These are phyloP conservation scores for Cyberlindnera euphorbiae DNA, from an alignment of 805 yeast genomes.

Conservation along the genomic window DNA sequence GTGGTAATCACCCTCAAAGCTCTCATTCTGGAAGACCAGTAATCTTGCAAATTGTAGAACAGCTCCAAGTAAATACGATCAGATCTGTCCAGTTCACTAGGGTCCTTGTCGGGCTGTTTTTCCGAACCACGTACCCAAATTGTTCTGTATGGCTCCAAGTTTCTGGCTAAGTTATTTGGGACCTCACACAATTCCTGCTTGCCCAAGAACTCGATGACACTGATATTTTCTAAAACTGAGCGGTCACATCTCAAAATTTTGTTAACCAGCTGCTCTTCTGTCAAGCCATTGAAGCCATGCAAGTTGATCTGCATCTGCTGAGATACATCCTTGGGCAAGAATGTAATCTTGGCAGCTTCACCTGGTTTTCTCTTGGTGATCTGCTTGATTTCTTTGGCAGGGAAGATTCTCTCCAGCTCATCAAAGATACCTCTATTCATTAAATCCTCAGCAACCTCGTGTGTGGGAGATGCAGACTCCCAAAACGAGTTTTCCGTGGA, in stretches of 20 bases:
- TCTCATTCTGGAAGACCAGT: slow-evolving; percentile 70
- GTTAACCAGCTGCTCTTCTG: slow-evolving; percentile 49
- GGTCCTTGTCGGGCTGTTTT: slow-evolving; percentile 48
- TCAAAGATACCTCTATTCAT: slow-evolving; percentile 57
- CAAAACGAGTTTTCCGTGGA: slow-evolving; percentile 58
- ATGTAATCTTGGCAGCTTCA: slow-evolving; percentile 44
- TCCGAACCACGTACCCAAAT: slow-evolving; percentile 35
- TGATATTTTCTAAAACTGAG: slow-evolving; percentile 45
- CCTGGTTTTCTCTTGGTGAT: slow-evolving; percentile 34
- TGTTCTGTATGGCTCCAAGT: slow-evolving; percentile 59
- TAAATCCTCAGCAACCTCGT: slow-evolving; percentile 43
- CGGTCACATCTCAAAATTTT: slow-evolving; percentile 59
- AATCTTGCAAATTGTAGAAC: slow-evolving; percentile 60
- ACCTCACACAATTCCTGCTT: slow-evolving; percentile 61
- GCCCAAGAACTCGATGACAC: slow-evolving; percentile 64
- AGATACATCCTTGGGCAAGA: slow-evolving; percentile 64
- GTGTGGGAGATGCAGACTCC: slow-evolving; percentile 41
- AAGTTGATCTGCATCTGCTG: slow-evolving; percentile 79
- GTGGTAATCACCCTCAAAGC: slow-evolving; percentile 51
- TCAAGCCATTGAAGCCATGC: slow-evolving; percentile 50
- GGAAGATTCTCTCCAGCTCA: slow-evolving; percentile 57
- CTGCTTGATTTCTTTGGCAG: slow-evolving; percentile 38
- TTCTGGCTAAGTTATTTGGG: slow-evolving; percentile 48
- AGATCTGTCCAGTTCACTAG: slow-evolving; percentile 55
- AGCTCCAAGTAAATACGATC: slow-evolving; percentile 67